Evolutionary conservation across 768 basidiomycete species (phyloP).

Genomic region (Termitomyces sp.): DNA sequence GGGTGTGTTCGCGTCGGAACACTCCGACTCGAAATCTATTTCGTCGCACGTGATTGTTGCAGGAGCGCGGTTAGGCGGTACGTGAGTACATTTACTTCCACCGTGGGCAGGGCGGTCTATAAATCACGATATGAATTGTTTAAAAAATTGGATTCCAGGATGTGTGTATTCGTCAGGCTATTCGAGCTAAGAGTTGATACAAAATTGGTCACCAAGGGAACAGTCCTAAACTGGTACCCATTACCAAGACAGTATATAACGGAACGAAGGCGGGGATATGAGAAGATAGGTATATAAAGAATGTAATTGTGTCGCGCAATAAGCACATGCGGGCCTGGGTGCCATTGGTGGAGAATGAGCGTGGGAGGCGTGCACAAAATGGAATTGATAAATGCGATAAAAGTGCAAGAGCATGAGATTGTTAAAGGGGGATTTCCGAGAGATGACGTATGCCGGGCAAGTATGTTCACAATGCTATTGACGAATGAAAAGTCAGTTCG

Average conservation of each 20-base stretch:
- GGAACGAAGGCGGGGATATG: not conserved
- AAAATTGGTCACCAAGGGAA: too few relatives aligned
- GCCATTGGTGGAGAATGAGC: not conserved
- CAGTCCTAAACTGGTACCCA: not conserved
- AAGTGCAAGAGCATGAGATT: too few relatives aligned
- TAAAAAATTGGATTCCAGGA: not conserved
- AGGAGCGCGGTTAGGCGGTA: not conserved
- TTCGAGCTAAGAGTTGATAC: too few relatives aligned
- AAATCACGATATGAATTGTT: too few relatives aligned
- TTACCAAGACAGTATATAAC: not conserved
- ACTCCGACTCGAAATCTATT: slow-evolving; percentile 2
- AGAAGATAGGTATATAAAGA: not conserved
- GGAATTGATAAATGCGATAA: not conserved
- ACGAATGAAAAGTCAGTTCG: not conserved
- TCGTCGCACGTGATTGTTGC: slow-evolving; percentile 8
- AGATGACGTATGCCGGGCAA: not conserved
- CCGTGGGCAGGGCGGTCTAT: too few relatives aligned
- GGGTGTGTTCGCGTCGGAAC: slow-evolving; percentile 5
- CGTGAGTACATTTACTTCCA: too few relatives aligned
- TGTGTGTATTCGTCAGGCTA: not conserved
- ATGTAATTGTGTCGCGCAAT: not conserved
- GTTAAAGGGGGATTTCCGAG: not conserved
- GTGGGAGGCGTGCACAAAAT: not conserved
- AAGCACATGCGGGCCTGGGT: not conserved
- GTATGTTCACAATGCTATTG: not conserved